These are phyloP conservation scores for Tephrocybe sp. DNA, from an alignment of 768 basidiomycete genomes.

Conservation along the genomic window DNA sequence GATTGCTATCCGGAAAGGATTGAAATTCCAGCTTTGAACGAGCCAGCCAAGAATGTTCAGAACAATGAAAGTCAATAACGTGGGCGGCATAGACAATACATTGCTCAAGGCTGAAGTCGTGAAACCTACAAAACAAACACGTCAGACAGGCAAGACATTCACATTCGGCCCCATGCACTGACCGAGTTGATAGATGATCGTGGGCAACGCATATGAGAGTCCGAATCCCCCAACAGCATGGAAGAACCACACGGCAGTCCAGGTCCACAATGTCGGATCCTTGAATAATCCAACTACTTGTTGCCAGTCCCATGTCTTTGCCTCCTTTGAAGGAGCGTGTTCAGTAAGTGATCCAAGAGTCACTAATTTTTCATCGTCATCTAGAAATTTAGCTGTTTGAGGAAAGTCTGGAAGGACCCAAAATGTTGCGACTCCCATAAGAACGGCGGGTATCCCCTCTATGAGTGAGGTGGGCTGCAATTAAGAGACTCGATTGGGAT, in stretches of 20 bases:
- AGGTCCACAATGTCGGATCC: slow-evolving; percentile 11
- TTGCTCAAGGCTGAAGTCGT: slow-evolving; percentile 13
- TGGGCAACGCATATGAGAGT: slow-evolving; percentile 11
- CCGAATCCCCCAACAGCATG: slow-evolving; percentile 15
- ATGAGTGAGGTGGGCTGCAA: not conserved
- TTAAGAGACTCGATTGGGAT: not conserved
- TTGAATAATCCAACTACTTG: slow-evolving; percentile 9
- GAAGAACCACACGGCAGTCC: slow-evolving; percentile 9
- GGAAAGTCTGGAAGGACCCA: slow-evolving; percentile 13
- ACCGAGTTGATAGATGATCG: slow-evolving; percentile 13
- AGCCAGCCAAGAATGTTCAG: slow-evolving; percentile 14
- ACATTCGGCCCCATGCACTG: not conserved
- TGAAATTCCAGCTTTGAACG: slow-evolving; percentile 8
- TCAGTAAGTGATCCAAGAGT: slow-evolving; percentile 3
- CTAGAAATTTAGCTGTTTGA: slow-evolving; percentile 12
- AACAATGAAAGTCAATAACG: slow-evolving; percentile 8
- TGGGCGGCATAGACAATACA: slow-evolving; percentile 14
- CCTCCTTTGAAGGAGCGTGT: slow-evolving; percentile 9
- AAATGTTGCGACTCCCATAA: slow-evolving; percentile 12
- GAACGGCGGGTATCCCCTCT: slow-evolving; percentile 13
- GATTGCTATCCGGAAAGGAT: slow-evolving; percentile 13
- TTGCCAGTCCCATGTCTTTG: slow-evolving; percentile 11
- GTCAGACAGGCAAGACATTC: not conserved
- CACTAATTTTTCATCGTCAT: slow-evolving; percentile 7
- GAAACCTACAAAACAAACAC: slow-evolving; percentile 4